A percentile compares a stretch with the other conserved stretches of the same genome.
phyloP scores from a whole-genome alignment of 495 filamentous ascomycete species.

The Talaromyces trachyspermus region DNA sequence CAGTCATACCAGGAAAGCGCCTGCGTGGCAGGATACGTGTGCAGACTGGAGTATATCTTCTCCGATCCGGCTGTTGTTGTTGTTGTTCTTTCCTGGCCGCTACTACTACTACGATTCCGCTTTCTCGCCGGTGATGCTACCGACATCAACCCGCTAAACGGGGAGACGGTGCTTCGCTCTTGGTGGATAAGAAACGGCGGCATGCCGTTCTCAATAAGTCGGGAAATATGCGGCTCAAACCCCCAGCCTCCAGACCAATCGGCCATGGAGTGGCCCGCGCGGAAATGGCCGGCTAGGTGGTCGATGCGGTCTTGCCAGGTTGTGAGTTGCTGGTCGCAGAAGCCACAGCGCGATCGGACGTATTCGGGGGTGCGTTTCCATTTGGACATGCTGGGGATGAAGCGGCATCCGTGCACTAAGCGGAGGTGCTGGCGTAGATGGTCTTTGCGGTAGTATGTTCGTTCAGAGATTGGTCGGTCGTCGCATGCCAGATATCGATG shows the following conservation, averaged over 20 bases:
- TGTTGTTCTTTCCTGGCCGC: too few relatives aligned
- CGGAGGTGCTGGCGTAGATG: constrained; percentile 70
- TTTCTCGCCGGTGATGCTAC: background rate
- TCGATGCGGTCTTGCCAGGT: constrained; percentile 54
- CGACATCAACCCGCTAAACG: constrained; percentile 12
- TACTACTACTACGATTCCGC: too few relatives aligned
- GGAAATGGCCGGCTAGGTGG: constrained; percentile 59
- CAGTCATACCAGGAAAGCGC: background rate
- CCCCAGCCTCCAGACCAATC: constrained; percentile 66
- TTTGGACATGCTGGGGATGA: constrained; percentile 51
- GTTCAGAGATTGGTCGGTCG: constrained; percentile 49
- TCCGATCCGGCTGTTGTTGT: too few relatives aligned
- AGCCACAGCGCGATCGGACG: constrained; percentile 58
- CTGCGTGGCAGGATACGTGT: background rate
- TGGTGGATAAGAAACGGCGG: constrained; percentile 40
- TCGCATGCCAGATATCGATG: constrained; percentile 61
- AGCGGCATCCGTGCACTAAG: constrained; percentile 58
- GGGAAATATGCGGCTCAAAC: constrained; percentile 53
- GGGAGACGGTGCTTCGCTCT: constrained; percentile 18
- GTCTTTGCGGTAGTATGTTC: constrained; percentile 73
- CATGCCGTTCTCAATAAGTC: constrained; percentile 55
- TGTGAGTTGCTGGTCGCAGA: constrained; percentile 51
- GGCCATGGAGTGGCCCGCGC: constrained; percentile 53
- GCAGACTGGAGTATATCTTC: background rate
- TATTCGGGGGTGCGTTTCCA: constrained; percentile 58